Evolutionary conservation across 2,329 filamentous ascomycete genomes (phyloP).

Genomic region (Ophiostoma sp.): DNA sequence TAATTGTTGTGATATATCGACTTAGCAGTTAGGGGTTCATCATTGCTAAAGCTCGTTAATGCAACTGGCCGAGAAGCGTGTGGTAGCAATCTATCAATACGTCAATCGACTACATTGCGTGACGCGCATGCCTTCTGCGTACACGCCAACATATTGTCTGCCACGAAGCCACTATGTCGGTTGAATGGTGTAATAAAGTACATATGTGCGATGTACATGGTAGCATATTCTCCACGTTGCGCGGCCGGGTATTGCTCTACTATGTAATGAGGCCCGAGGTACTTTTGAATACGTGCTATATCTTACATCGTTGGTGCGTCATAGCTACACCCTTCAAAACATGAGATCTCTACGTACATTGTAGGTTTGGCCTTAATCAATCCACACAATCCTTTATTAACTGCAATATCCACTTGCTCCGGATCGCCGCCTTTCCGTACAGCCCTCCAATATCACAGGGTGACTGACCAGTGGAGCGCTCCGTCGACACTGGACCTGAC

Average conservation of each 20-base stretch:
- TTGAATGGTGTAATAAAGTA: background rate
- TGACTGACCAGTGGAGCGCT: background rate
- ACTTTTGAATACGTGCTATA: too few relatives aligned
- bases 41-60: too few relatives aligned
- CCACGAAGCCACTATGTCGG: background rate
- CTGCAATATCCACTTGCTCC: background rate
- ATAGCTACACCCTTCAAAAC: too few relatives aligned
- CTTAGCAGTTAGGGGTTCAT: too few relatives aligned
- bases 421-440: background rate
- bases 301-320: too few relatives aligned
- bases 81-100: background rate
- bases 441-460: background rate
- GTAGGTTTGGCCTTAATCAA: too few relatives aligned
- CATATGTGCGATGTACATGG: too few relatives aligned
- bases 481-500: background rate
- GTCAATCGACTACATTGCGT: background rate
- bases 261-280: too few relatives aligned
- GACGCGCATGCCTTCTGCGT: background rate
- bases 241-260: background rate
- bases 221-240: background rate
- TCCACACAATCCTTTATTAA: too few relatives aligned
- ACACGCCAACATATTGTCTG: background rate
- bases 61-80: too few relatives aligned
- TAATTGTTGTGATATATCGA: too few relatives aligned
- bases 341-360: too few relatives aligned